phyloP scores from a whole-genome alignment of 179 eudicot species.

The Patellifolia procumbens region DNA sequence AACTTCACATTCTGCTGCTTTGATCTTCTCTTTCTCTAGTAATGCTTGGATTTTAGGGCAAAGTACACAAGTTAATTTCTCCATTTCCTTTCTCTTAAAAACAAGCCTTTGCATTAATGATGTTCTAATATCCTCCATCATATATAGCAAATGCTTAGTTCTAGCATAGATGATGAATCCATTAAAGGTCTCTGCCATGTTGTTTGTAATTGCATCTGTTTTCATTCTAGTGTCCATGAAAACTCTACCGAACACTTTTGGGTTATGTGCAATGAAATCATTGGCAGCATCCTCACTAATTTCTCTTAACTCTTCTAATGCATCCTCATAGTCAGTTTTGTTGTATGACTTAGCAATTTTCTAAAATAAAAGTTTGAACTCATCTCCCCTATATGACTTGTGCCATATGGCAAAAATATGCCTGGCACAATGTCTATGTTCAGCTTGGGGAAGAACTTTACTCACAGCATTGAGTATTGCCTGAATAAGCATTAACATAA shows the following conservation, averaged over 20 bases:
- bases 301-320: neutral
- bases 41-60: neutral
- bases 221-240: neutral
- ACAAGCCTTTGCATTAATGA: neutral
- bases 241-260: neutral
- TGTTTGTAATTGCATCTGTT: too few species aligned
- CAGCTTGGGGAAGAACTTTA: neutral
- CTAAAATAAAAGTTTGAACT: conserved; percentile 8
- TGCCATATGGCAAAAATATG: neutral
- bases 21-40: neutral
- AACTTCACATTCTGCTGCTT: too few species aligned
- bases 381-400: neutral
- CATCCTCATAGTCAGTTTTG: neutral
- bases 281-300: neutral
- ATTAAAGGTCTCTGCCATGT: neutral
- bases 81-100: neutral
- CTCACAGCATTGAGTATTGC: neutral
- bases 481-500: too few species aligned
- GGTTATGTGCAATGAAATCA: neutral
- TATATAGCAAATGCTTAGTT: neutral
- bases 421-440: too few species aligned
- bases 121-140: neutral
- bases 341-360: neutral
- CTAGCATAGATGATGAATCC: neutral
- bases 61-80: neutral